phyloP scores from a whole-genome alignment of 2,329 filamentous ascomycete species.

The Tolypocladium paradoxum region DNA sequence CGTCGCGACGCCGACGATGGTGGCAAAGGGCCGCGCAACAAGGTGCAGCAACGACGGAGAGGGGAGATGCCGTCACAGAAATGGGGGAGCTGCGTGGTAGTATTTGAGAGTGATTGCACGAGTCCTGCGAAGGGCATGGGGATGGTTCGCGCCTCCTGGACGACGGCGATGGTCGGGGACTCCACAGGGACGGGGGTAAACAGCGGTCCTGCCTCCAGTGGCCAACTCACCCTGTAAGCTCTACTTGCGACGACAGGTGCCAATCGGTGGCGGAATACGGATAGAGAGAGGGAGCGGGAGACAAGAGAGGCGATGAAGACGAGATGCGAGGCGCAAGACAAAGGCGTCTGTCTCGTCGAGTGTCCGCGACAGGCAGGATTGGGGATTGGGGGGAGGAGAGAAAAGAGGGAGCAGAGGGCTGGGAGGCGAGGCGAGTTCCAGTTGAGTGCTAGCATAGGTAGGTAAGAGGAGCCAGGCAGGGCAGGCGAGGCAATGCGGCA shows the following conservation, averaged over 20 bases:
- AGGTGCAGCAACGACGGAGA: neutral
- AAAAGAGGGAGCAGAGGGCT: constrained; percentile 2
- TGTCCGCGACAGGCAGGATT: neutral
- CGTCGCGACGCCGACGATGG: neutral
- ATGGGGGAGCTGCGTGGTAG: neutral
- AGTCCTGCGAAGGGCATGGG: neutral
- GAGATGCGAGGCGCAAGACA: neutral
- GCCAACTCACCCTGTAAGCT: neutral
- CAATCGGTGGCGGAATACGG: neutral
- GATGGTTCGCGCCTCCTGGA: constrained; percentile 1
- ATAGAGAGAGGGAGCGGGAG: neutral
- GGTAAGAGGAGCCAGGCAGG: neutral
- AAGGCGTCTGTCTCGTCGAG: neutral
- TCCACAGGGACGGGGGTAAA: neutral
- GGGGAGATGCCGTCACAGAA: neutral
- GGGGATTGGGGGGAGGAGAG: constrained; percentile 1
- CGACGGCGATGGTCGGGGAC: neutral
- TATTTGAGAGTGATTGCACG: neutral
- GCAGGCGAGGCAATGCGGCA: neutral
- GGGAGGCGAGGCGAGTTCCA: neutral
- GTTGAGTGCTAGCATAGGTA: neutral
- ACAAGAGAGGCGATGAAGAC: neutral
- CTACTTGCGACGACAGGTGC: neutral
- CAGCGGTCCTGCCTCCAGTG: neutral
- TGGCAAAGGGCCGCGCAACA: neutral